phyloP scores from a whole-genome alignment of 352 stramenopile genomes.

The Pythium dissimile region DNA sequence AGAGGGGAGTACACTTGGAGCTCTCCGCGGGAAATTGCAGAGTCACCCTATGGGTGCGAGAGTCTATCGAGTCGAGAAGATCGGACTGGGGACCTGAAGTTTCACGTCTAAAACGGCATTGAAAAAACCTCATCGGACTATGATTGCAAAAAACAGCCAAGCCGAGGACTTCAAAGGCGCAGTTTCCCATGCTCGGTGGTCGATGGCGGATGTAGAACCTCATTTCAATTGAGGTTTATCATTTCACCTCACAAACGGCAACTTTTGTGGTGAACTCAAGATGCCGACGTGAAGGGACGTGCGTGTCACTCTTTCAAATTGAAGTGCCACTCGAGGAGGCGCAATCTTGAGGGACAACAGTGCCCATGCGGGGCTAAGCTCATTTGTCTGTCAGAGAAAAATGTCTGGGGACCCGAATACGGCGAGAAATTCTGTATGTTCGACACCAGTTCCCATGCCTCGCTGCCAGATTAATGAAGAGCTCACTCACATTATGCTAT shows the following conservation, averaged over 20 bases:
- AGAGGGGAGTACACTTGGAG: background rate
- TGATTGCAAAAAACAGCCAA: background rate
- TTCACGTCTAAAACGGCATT: conserved; percentile 11
- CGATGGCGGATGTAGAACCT: conserved; percentile 5
- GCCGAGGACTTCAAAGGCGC: background rate
- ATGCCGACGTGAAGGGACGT: conserved; percentile 24
- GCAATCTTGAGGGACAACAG: background rate
- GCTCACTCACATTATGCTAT: too few species aligned
- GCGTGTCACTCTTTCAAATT: conserved; percentile 25
- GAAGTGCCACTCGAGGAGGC: conserved; percentile 9
- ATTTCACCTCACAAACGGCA: conserved; percentile 18
- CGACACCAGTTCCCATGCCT: background rate
- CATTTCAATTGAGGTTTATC: conserved; percentile 1
- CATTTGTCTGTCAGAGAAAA: too few species aligned
- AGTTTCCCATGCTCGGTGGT: conserved; percentile 7
- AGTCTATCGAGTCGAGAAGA: too few species aligned
- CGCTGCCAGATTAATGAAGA: conserved; percentile 1
- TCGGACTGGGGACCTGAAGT: background rate
- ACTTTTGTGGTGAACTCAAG: conserved; percentile 10
- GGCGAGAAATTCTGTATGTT: too few species aligned
- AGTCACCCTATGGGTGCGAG: too few species aligned
- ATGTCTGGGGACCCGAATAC: too few species aligned
- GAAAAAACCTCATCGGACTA: conserved; percentile 10
- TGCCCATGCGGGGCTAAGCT: too few species aligned
- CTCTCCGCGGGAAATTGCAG: conserved; percentile 18